Evolutionary conservation across 345 rosid species (phyloP).

Genomic region (Brassica nigra): DNA sequence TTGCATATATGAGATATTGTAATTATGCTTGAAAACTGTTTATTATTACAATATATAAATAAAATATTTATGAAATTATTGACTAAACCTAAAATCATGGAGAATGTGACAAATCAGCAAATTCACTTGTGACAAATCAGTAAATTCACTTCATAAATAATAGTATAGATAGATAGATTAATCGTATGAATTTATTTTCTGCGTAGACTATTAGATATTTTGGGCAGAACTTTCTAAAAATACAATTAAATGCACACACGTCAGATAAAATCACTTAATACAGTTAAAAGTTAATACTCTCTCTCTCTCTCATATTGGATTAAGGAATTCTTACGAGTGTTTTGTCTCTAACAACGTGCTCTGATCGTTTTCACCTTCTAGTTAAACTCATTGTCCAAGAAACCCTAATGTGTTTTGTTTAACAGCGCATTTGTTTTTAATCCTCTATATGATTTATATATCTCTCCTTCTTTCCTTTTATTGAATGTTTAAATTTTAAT

Average conservation of each 20-base stretch:
- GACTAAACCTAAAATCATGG: no score
- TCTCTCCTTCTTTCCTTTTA: no score
- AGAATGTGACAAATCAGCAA: no score
- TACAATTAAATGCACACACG: slow-evolving; percentile 27
- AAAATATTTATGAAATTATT: no score
- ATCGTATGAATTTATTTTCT: slow-evolving; percentile 9
- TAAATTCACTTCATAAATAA: no score
- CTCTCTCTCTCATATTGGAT: background rate
- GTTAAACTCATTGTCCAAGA: background rate
- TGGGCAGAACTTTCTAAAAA: slow-evolving; percentile 31
- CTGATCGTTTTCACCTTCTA: background rate
- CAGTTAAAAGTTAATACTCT: slow-evolving; percentile 32
- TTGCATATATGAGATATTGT: no score
- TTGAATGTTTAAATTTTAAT: no score
- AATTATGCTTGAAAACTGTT: no score
- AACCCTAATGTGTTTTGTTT: background rate
- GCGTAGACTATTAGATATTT: slow-evolving; percentile 10
- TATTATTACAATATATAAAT: no score
- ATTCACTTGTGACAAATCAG: no score
- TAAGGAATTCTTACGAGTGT: background rate
- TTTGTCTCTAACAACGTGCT: slow-evolving; percentile 1
- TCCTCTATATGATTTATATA: no score
- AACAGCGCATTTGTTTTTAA: background rate
- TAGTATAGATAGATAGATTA: no score
- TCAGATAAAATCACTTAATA: slow-evolving; percentile 33